Evolutionary conservation across 2,329 filamentous ascomycete genomes (phyloP).

Genomic region (Cercospora sp.): DNA sequence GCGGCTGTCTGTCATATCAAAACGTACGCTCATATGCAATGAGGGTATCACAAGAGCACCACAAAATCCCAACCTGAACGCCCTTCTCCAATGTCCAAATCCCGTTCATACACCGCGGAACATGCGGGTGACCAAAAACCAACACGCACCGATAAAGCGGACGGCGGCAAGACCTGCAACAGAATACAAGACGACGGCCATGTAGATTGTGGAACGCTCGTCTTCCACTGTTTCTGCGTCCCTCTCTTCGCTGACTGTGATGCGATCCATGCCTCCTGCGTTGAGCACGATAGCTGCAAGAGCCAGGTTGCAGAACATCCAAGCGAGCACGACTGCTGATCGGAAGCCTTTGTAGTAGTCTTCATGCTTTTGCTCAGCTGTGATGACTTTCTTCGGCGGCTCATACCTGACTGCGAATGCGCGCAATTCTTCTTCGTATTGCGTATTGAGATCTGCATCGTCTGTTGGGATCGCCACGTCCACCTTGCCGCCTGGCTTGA

Average conservation of each 20-base stretch:
- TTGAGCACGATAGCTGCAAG: constrained; percentile 84
- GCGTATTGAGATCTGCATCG: constrained; percentile 89
- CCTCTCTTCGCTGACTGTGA: constrained; percentile 35
- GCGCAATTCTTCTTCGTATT: constrained; percentile 82
- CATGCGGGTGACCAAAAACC: constrained; percentile 88
- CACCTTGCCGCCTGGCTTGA: constrained; percentile 93
- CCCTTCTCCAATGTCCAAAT: constrained; percentile 12
- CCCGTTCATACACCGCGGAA: constrained; percentile 57
- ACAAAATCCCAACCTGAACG: constrained; percentile 9
- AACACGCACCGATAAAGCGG: constrained; percentile 82
- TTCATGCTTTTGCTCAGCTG: constrained; percentile 78
- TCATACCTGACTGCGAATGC: constrained; percentile 74
- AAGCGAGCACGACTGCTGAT: constrained; percentile 84
- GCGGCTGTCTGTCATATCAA: background rate
- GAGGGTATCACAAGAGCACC: constrained; percentile 20
- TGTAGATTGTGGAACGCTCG: constrained; percentile 73
- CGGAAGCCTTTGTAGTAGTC: constrained; percentile 98
- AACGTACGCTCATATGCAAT: constrained; percentile 19
- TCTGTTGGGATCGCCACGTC: constrained; percentile 84
- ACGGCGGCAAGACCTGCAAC: constrained; percentile 82
- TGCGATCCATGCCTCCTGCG: constrained; percentile 27
- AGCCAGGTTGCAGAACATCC: constrained; percentile 96
- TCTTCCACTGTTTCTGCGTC: constrained; percentile 51
- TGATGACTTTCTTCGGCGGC: constrained; percentile 64
- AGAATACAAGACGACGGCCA: constrained; percentile 83